Conservation (phyloP, 2,329 filamentous ascomycete genomes). For the Tolypocladium tropicale region DNA sequence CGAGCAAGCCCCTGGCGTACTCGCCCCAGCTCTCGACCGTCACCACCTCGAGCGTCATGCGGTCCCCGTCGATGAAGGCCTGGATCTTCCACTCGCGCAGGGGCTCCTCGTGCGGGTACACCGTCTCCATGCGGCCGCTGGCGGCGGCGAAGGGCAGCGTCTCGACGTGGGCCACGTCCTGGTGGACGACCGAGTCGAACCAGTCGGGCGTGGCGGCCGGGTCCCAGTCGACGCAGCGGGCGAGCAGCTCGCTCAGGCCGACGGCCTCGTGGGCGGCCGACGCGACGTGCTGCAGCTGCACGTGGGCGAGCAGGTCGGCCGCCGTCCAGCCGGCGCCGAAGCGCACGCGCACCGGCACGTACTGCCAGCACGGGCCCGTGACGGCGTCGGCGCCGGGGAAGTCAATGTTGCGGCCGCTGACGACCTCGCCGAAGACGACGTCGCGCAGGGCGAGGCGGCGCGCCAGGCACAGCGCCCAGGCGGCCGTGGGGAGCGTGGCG, state of each 20-base stretch:
- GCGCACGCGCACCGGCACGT: conserved; percentile 51
- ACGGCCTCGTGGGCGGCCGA: conserved; percentile 45
- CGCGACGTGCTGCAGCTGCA: conserved; percentile 48
- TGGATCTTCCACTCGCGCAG: conserved; percentile 50
- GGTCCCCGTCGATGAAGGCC: conserved; percentile 43
- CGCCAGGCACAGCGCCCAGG: conserved; percentile 54
- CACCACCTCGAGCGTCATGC: conserved; percentile 46
- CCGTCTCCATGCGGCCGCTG: conserved; percentile 41
- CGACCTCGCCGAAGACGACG: conserved; percentile 56
- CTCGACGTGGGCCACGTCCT: conserved; percentile 53
- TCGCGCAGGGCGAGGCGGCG: conserved; percentile 40
- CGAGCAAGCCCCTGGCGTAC: conserved; percentile 39
- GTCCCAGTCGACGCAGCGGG: conserved; percentile 34
- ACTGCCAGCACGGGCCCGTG: conserved; percentile 57
- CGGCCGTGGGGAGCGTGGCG: conserved; percentile 55
- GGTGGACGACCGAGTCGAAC: conserved; percentile 49
- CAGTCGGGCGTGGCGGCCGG: conserved; percentile 19
- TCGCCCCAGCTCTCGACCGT: conserved; percentile 45
- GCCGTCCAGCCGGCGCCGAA: conserved; percentile 42
- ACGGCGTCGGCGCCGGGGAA: conserved; percentile 44
- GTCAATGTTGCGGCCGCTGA: conserved; percentile 52
- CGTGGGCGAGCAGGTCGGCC: conserved; percentile 38
- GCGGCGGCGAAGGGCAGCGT: conserved; percentile 29
- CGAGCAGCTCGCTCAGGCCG: conserved; percentile 42
- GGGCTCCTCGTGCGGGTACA: conserved; percentile 48